Percentiles rank a stretch among this genome's conserved stretches.
Conservation (phyloP, 2,329 filamentous ascomycete species). For the Tothia fuscella region DNA sequence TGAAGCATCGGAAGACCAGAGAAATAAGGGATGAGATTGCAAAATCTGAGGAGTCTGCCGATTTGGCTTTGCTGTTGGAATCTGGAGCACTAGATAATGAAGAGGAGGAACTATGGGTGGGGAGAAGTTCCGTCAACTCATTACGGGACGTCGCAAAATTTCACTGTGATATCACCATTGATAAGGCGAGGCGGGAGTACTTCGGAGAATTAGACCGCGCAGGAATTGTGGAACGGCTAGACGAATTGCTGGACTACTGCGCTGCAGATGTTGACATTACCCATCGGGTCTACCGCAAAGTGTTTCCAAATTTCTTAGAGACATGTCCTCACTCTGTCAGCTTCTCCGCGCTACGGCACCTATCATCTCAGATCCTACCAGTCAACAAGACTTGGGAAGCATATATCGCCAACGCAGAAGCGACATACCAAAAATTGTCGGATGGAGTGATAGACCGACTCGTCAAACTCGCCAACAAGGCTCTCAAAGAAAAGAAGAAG, state of each 20-base stretch:
- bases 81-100: conserved; percentile 53
- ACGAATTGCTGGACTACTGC: conserved; percentile 84
- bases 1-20: conserved; percentile 85
- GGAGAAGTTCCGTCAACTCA: conserved; percentile 88
- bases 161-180: conserved; percentile 80
- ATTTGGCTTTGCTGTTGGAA: conserved; percentile 59
- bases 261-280: conserved; percentile 89
- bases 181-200: conserved; percentile 76
- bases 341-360: conserved; percentile 82
- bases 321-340: conserved; percentile 95
- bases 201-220: conserved; percentile 71
- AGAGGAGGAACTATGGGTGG: conserved; percentile 93
- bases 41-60: conserved; percentile 55
- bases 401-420: conserved; percentile 75
- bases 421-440: conserved; percentile 66
- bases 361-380: conserved; percentile 87
- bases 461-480: conserved; percentile 60
- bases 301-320: conserved; percentile 79
- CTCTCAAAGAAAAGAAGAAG: conserved; percentile 60
- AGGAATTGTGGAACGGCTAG: conserved; percentile 58
- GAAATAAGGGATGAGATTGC: conserved; percentile 73
- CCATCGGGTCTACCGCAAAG: conserved; percentile 84
- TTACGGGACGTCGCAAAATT: conserved; percentile 92
- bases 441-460: conserved; percentile 69
- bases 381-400: conserved; percentile 79